phyloP scores from a whole-genome alignment of 768 basidiomycete genomes.

The Auricularia cornea region DNA sequence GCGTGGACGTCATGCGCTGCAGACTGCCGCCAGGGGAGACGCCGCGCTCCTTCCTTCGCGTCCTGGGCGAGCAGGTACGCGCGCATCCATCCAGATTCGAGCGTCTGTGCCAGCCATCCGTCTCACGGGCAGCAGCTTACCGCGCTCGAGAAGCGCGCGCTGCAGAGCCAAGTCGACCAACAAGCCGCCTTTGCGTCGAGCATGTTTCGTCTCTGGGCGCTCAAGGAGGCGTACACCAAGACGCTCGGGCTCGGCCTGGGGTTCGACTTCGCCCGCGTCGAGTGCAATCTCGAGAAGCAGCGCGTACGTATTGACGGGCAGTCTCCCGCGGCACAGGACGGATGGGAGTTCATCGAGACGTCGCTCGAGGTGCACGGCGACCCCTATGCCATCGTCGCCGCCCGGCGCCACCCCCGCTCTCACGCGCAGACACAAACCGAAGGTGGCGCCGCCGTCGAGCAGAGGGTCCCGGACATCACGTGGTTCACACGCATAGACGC shows the following conservation, averaged over 20 bases:
- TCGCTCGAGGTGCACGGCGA: not conserved
- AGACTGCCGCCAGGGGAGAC: conserved; percentile 50
- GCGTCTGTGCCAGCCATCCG: not conserved
- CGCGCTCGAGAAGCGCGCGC: conserved; percentile 22
- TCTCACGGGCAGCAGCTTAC: conserved; percentile 29
- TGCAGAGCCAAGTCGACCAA: conserved; percentile 31
- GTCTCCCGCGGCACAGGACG: conserved; percentile 47
- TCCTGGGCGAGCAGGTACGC: conserved; percentile 57
- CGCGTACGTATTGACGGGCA: conserved; percentile 51
- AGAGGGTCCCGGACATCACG: not conserved
- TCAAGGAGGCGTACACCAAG: conserved; percentile 90
- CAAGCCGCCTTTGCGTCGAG: conserved; percentile 46
- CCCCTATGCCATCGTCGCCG: not conserved
- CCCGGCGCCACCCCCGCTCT: not conserved
- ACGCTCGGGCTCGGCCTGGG: conserved; percentile 76
- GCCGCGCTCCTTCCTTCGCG: conserved; percentile 52
- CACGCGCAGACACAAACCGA: not conserved
- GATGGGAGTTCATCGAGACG: not conserved
- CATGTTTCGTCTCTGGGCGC: conserved; percentile 75
- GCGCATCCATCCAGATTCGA: conserved; percentile 1
- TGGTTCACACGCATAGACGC: not conserved
- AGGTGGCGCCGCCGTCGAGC: not conserved
- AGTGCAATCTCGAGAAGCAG: conserved; percentile 51
- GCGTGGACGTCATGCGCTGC: conserved; percentile 78
- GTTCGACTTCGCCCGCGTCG: conserved; percentile 71